Evolutionary conservation across 2,329 filamentous ascomycete species (phyloP).

Genomic region (Fusarium praegraminearum): DNA sequence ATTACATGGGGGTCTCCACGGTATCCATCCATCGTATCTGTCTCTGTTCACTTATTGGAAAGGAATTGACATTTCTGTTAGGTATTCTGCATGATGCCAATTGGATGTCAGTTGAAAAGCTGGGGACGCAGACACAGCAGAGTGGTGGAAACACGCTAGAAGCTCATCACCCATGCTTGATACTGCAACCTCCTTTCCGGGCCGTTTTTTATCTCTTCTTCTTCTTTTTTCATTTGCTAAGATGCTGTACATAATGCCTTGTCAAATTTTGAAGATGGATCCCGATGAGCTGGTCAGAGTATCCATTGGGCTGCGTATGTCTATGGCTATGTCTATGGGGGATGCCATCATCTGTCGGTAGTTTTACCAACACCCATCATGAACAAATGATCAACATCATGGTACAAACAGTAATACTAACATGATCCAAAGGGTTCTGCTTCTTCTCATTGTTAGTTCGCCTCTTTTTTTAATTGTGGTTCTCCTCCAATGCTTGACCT

Average conservation of each 20-base stretch:
- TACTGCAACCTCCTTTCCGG: constrained; percentile 20
- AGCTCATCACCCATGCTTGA: constrained; percentile 40
- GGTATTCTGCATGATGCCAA: constrained; percentile 28
- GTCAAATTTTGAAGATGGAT: constrained; percentile 18
- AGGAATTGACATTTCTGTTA: constrained; percentile 25
- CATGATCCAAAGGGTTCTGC: neutral
- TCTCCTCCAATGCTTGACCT: constrained; percentile 22
- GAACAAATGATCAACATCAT: constrained; percentile 25
- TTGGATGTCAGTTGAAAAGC: constrained; percentile 29
- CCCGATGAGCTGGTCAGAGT: constrained; percentile 10
- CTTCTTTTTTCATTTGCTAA: neutral
- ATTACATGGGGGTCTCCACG: constrained; percentile 5
- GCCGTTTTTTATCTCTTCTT: constrained; percentile 19
- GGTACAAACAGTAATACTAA: neutral
- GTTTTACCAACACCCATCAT: constrained; percentile 4
- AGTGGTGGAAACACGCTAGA: constrained; percentile 30
- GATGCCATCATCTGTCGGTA: constrained; percentile 1
- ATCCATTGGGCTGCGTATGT: neutral
- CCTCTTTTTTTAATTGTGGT: constrained; percentile 26
- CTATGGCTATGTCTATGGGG: neutral
- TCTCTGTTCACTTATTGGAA: neutral
- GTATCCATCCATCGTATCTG: constrained; percentile 1
- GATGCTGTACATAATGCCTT: neutral
- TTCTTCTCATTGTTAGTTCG: neutral
- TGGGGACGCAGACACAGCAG: constrained; percentile 18